Conservation (phyloP, 768 basidiomycete species). For the Suillus cothurnatus region DNA sequence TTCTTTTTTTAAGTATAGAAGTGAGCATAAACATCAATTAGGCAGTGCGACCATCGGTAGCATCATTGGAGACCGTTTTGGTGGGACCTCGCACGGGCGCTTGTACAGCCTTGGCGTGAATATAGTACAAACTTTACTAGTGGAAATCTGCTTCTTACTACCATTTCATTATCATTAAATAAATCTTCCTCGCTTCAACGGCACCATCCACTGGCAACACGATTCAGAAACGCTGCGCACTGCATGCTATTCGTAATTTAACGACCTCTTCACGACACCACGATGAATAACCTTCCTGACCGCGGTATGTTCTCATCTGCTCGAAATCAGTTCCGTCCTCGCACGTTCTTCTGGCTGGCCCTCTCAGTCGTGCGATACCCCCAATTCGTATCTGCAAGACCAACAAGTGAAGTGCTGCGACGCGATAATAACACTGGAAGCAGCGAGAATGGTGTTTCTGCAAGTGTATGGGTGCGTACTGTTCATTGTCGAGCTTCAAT, state of each 20-base stretch:
- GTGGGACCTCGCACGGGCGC: background rate
- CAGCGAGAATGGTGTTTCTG: background rate
- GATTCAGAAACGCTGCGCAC: background rate
- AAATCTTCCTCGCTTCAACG: background rate
- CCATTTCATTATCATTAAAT: background rate
- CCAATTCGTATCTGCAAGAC: conserved; percentile 10
- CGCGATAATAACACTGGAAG: background rate
- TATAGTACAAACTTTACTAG: background rate
- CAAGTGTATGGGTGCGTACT: conserved; percentile 30
- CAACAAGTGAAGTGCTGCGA: background rate
- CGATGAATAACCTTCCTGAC: background rate
- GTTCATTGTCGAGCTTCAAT: background rate
- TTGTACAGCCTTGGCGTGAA: background rate
- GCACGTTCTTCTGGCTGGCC: conserved; percentile 1
- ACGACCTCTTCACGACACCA: conserved; percentile 11
- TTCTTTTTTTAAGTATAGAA: background rate
- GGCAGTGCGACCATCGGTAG: background rate
- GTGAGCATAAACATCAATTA: background rate
- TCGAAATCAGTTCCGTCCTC: background rate
- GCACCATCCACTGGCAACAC: background rate
- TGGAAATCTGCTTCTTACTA: background rate
- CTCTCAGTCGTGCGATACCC: background rate
- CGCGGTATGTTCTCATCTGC: background rate
- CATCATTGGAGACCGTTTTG: background rate
- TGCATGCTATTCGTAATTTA: conserved; percentile 5